Conservation (phyloP, 768 basidiomycete species). For the Ephemerocybe angulata region DNA sequence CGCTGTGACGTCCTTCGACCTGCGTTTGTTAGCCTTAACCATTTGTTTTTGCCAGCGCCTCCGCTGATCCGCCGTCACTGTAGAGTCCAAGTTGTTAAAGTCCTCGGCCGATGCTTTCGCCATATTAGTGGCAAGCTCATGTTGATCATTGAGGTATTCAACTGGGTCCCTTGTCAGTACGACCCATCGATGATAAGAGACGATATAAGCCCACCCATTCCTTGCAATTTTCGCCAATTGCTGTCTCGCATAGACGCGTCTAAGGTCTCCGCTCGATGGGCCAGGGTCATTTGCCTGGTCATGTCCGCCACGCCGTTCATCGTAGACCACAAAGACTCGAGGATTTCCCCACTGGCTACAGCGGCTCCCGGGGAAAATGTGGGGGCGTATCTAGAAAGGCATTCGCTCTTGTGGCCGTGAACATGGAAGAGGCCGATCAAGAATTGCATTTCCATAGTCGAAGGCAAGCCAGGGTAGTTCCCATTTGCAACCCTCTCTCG, state of each 20-base stretch:
- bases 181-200: background rate
- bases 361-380: background rate
- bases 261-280: slow-evolving; percentile 12
- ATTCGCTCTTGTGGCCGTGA: background rate
- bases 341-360: slow-evolving; percentile 13
- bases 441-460: background rate
- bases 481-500: slow-evolving; percentile 10
- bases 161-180: background rate
- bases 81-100: background rate
- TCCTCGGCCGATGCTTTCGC: background rate
- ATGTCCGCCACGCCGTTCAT: slow-evolving; percentile 9
- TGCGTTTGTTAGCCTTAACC: background rate
- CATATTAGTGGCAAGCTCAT: background rate
- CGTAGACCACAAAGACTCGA: slow-evolving; percentile 17
- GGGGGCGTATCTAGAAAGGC: background rate
- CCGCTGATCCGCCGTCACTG: background rate
- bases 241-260: slow-evolving; percentile 15
- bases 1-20: background rate
- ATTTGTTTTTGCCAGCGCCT: background rate
- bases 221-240: slow-evolving; percentile 13
- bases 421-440: slow-evolving; percentile 10
- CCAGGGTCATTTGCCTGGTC: slow-evolving; percentile 8
- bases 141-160: background rate
- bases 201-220: background rate
- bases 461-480: background rate